These are phyloP conservation scores for Pythium sukuiense DNA, from an alignment of 352 stramenopile species.

Conservation along the genomic window DNA sequence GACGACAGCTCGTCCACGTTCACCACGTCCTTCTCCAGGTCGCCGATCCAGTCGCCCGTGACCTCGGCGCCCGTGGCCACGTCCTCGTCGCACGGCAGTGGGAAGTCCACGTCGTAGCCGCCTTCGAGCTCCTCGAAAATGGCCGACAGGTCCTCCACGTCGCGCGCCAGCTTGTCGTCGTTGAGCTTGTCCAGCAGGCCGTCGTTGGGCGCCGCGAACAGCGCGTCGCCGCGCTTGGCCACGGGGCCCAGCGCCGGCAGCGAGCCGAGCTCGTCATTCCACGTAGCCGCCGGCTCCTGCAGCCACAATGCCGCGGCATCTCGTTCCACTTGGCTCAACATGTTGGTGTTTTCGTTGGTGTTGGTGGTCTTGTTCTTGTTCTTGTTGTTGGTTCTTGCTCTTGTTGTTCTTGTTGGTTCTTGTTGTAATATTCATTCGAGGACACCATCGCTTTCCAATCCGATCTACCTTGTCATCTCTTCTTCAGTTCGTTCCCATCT, in stretches of 20 bases:
- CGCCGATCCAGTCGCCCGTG: slow-evolving; percentile 57
- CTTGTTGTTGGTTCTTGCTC: slow-evolving; percentile 39
- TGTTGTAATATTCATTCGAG: slow-evolving; percentile 66
- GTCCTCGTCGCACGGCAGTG: slow-evolving; percentile 52
- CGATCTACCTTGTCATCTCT: slow-evolving; percentile 67
- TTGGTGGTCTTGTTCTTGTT: slow-evolving; percentile 27
- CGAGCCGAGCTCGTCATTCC: slow-evolving; percentile 44
- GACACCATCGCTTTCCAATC: slow-evolving; percentile 80
- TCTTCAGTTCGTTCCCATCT: slow-evolving; percentile 54
- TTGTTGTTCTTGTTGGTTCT: slow-evolving; percentile 53
- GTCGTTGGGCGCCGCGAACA: slow-evolving; percentile 17
- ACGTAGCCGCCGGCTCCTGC: slow-evolving; percentile 45
- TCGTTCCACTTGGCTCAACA: slow-evolving; percentile 58
- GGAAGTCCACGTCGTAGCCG: slow-evolving; percentile 43
- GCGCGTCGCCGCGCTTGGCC: slow-evolving; percentile 23
- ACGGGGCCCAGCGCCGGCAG: slow-evolving; percentile 29
- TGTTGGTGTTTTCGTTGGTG: slow-evolving; percentile 46
- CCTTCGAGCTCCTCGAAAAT: slow-evolving; percentile 76
- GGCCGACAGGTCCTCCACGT: slow-evolving; percentile 73
- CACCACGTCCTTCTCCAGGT: slow-evolving; percentile 61
- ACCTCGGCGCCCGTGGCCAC: slow-evolving; percentile 32
- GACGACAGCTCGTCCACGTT: slow-evolving; percentile 75
- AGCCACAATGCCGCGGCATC: slow-evolving; percentile 56
- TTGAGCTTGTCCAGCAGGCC: slow-evolving; percentile 67
- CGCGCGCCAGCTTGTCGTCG: slow-evolving; percentile 69